These are phyloP conservation scores for Aspergillus clavatus DNA, from an alignment of 2,329 filamentous ascomycete species.

Conservation along the genomic window DNA sequence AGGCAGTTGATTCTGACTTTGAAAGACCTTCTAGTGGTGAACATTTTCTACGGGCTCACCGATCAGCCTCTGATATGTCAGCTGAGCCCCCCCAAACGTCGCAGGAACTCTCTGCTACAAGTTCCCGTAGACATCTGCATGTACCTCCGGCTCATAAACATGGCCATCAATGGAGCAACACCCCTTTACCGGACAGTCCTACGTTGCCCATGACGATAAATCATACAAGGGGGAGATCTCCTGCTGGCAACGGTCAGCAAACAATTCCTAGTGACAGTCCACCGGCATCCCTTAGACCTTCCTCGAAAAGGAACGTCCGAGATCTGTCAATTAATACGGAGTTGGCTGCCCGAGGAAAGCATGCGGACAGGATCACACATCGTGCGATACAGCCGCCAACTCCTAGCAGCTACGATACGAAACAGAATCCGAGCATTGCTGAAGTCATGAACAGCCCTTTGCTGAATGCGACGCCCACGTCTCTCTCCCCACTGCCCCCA, in stretches of 20 bases:
- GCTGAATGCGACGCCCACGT: conserved; percentile 24
- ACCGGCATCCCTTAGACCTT: conserved; percentile 14
- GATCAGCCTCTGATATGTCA: conserved; percentile 30
- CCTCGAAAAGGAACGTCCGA: conserved; percentile 34
- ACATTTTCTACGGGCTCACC: conserved; percentile 22
- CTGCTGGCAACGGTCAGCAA: conserved; percentile 9
- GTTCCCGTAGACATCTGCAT: conserved; percentile 21
- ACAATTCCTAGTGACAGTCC: conserved; percentile 9
- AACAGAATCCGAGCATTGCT: conserved; percentile 34
- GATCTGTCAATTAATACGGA: conserved; percentile 40
- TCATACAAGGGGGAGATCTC: conserved; percentile 1
- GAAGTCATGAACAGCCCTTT: conserved; percentile 41
- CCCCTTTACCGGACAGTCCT: conserved; percentile 32
- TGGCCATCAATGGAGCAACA: conserved; percentile 28
- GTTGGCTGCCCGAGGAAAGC: conserved; percentile 29
- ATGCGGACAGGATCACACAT: conserved; percentile 30
- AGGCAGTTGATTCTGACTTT: too few relatives aligned
- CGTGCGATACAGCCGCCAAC: conserved; percentile 35
- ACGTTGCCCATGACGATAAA: conserved; percentile 25
- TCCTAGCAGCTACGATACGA: conserved; percentile 22
- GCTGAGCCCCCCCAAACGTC: conserved; percentile 12
- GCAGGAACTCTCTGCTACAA: conserved; percentile 10
- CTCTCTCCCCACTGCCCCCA: conserved; percentile 19
- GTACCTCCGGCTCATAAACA: conserved; percentile 31
- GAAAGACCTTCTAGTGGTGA: too few relatives aligned